Evolutionary conservation across 148 eudicot species (phyloP).

Genomic region (Camellia lanceoleosa): DNA sequence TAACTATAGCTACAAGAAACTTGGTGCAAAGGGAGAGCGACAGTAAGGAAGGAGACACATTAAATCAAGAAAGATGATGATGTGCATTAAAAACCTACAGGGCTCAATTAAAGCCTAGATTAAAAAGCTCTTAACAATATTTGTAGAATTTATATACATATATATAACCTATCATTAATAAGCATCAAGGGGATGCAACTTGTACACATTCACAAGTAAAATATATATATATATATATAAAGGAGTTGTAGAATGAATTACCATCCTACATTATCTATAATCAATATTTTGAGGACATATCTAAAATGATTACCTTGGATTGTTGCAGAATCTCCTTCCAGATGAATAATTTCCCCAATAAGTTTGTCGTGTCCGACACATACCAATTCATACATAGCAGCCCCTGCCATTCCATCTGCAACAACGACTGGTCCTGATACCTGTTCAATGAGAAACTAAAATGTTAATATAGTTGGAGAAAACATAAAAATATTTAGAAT

Average conservation of each 20-base stretch:
- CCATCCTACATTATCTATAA: no score
- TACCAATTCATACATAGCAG: constrained; percentile 98
- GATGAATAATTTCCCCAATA: constrained; percentile 56
- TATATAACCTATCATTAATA: no score
- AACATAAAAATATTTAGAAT: neutral
- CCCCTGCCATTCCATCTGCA: constrained; percentile 99
- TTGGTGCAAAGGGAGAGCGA: neutral
- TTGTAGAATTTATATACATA: no score
- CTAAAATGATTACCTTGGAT: no score
- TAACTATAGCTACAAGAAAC: neutral
- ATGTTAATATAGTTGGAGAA: neutral
- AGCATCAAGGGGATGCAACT: no score
- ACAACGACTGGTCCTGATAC: constrained; percentile 99
- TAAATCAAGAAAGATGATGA: neutral
- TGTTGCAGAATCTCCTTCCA: no score
- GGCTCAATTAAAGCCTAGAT: neutral
- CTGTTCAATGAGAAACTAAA: constrained; percentile 26
- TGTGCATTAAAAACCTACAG: neutral
- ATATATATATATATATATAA: no score
- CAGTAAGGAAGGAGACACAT: neutral
- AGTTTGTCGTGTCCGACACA: constrained; percentile 98
- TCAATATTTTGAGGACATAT: no score
- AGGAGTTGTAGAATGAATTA: no score
- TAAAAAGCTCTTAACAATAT: neutral
- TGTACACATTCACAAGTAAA: no score